Conservation (phyloP, 331 rosid genomes). For the Spiraea crenata region DNA sequence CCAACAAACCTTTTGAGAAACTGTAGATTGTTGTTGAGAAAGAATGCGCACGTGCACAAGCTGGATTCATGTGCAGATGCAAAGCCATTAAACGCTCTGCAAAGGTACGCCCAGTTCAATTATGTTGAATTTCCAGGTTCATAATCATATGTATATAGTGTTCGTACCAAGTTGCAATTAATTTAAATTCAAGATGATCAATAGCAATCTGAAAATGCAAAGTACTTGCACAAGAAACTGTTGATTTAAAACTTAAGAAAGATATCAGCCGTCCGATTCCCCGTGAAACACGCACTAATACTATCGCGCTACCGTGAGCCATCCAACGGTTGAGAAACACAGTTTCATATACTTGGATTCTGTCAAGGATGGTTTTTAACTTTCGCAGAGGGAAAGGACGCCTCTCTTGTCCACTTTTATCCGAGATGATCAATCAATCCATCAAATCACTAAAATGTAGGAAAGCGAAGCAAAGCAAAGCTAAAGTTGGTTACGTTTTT, state of each 20-base stretch:
- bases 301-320: no score
- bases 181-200: no score
- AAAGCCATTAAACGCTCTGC: no score
- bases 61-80: no score
- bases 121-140: no score
- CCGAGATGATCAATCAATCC: slow-evolving; percentile 28
- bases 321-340: background rate
- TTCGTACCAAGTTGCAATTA: no score
- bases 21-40: background rate
- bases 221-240: background rate
- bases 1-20: slow-evolving; percentile 5
- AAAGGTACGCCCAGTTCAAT: slow-evolving; percentile 3
- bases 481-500: slow-evolving; percentile 9
- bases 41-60: slow-evolving; percentile 16
- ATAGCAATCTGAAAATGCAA: no score
- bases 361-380: background rate
- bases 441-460: slow-evolving; percentile 30
- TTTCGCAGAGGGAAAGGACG: background rate
- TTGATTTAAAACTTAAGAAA: background rate
- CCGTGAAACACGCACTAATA: background rate
- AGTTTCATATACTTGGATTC: background rate
- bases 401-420: slow-evolving; percentile 8
- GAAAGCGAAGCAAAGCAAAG: background rate
- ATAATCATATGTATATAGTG: no score
- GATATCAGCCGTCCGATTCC: background rate